A percentile compares a stretch with the other conserved stretches of the same genome.
phyloP scores from a whole-genome alignment of 2,329 filamentous ascomycete species.

The Huntiella decipiens region DNA sequence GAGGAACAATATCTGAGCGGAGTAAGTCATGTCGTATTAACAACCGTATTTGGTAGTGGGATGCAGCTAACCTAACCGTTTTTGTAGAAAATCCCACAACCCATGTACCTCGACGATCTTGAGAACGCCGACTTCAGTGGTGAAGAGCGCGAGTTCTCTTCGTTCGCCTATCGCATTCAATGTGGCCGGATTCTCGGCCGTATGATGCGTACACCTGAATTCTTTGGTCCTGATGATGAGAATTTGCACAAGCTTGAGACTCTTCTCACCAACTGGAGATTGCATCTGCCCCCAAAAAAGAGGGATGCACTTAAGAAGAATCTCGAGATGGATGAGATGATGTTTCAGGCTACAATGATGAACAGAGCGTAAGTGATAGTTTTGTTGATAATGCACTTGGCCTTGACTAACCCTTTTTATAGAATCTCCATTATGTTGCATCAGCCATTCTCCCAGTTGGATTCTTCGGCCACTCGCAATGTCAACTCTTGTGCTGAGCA shows the following conservation, averaged over 20 bases:
- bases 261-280: constrained; percentile 51
- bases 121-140: constrained; percentile 57
- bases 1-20: constrained; percentile 49
- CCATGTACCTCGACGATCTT: constrained; percentile 52
- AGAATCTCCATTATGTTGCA: constrained; percentile 56
- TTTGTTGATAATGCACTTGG: not conserved
- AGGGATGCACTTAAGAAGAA: constrained; percentile 48
- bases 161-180: constrained; percentile 69
- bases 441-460: constrained; percentile 59
- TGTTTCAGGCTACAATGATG: constrained; percentile 83
- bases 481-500: constrained; percentile 51
- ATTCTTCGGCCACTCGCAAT: constrained; percentile 35
- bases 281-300: constrained; percentile 59
- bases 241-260: constrained; percentile 32
- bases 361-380: constrained; percentile 28
- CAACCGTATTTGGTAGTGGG: constrained; percentile 7
- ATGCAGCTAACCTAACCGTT: not conserved
- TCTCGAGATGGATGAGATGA: constrained; percentile 66
- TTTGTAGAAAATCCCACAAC: constrained; percentile 33
- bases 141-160: constrained; percentile 55
- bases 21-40: constrained; percentile 23
- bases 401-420: not conserved
- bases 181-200: constrained; percentile 60
- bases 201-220: constrained; percentile 42
- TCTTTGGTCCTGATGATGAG: constrained; percentile 33